phyloP scores from a whole-genome alignment of 305 asterid species.

The Fraxinus sp. region DNA sequence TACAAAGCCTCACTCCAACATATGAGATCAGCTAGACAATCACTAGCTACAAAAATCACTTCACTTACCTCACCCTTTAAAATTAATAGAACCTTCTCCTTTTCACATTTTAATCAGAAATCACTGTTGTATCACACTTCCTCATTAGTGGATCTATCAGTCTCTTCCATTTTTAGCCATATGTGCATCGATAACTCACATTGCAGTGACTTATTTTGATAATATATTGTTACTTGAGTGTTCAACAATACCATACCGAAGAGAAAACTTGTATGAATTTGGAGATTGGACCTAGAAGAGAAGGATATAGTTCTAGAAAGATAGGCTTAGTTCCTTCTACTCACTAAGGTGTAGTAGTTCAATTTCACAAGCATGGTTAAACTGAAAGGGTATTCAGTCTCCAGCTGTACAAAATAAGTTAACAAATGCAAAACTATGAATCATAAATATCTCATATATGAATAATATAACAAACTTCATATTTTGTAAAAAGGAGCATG shows the following conservation, averaged over 20 bases:
- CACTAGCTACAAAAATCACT: not conserved
- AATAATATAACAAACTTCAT: not conserved
- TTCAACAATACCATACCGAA: not conserved
- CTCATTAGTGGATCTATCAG: not conserved
- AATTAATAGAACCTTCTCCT: not conserved
- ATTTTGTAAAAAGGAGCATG: not conserved
- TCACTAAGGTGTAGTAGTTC: constrained; percentile 10
- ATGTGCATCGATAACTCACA: not conserved
- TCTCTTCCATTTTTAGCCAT: not conserved
- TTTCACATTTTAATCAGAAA: not conserved
- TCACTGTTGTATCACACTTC: not conserved
- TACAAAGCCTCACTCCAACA: not conserved
- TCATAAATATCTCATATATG: not conserved
- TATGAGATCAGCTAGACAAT: not conserved
- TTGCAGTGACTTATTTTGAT: not conserved
- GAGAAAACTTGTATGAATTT: not conserved
- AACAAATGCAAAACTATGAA: not conserved
- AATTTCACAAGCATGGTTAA: not conserved
- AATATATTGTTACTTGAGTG: not conserved
- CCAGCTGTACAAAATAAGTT: not conserved
- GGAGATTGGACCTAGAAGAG: constrained; percentile 21
- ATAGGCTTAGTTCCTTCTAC: constrained; percentile 15
- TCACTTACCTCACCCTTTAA: not conserved
- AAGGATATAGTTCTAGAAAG: constrained; percentile 1
- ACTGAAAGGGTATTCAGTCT: not conserved